Evolutionary conservation across 768 basidiomycete genomes (phyloP).

Genomic region (Tubosaeta sp.): DNA sequence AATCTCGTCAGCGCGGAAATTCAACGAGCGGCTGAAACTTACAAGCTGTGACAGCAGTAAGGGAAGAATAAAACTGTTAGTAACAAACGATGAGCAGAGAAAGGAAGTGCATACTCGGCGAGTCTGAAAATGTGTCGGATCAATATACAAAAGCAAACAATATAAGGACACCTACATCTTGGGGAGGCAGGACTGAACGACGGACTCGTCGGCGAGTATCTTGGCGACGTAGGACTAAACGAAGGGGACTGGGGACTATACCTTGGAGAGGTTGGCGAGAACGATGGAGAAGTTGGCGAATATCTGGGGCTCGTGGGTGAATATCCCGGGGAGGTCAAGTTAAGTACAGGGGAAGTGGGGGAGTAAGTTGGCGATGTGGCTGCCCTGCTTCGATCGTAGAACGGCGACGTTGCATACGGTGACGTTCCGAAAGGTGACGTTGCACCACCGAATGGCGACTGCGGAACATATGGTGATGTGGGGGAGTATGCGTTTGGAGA

Average conservation of each 20-base stretch:
- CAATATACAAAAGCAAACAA: neutral
- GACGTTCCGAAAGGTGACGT: slow-evolving; percentile 81
- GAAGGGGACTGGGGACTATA: slow-evolving; percentile 89
- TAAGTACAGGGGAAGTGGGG: slow-evolving; percentile 81
- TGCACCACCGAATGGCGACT: slow-evolving; percentile 78
- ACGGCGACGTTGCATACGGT: slow-evolving; percentile 82
- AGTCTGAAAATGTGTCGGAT: slow-evolving; percentile 45
- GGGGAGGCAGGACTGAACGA: slow-evolving; percentile 95
- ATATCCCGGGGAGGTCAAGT: slow-evolving; percentile 73
- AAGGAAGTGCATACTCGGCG: slow-evolving; percentile 61
- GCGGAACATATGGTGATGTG: slow-evolving; percentile 85
- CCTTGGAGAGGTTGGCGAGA: slow-evolving; percentile 80
- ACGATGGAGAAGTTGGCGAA: slow-evolving; percentile 79
- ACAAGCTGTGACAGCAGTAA: slow-evolving; percentile 49
- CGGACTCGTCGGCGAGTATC: slow-evolving; percentile 86
- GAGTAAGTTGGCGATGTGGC: slow-evolving; percentile 83
- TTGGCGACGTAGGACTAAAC: slow-evolving; percentile 86
- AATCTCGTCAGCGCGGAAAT: slow-evolving; percentile 8
- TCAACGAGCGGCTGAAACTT: slow-evolving; percentile 28
- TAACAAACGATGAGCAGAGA: slow-evolving; percentile 6
- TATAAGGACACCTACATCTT: slow-evolving; percentile 53
- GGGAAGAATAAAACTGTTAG: slow-evolving; percentile 20
- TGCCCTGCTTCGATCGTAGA: slow-evolving; percentile 61
- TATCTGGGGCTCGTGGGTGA: slow-evolving; percentile 74
- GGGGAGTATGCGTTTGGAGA: slow-evolving; percentile 88